Evolutionary conservation across 495 filamentous ascomycete species (phyloP).

Genomic region (Neurospora sp.): DNA sequence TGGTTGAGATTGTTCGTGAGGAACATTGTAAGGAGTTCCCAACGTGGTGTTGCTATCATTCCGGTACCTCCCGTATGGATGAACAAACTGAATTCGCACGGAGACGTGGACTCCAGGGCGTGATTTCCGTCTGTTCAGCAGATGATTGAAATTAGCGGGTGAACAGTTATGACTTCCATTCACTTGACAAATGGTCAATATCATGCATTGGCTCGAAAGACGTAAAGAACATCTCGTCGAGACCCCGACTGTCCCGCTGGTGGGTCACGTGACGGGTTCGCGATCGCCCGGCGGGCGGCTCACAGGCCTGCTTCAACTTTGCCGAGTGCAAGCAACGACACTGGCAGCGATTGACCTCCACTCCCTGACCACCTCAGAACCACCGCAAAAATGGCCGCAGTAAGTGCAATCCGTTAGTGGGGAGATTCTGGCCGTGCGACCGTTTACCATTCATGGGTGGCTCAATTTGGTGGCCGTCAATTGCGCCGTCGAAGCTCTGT

Average conservation of each 20-base stretch:
- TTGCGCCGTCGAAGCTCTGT: not conserved
- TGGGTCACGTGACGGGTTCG: constrained; percentile 20
- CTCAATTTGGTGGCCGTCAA: constrained; percentile 3
- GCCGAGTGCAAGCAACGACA: constrained; percentile 19
- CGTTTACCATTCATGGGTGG: not conserved
- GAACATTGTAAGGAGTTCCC: not conserved
- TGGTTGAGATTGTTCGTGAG: not conserved
- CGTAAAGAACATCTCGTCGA: not conserved
- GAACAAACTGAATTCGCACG: not conserved
- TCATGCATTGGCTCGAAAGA: not conserved
- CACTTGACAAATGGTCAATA: not conserved
- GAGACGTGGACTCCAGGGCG: not conserved
- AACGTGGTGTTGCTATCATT: not conserved
- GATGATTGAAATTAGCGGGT: not conserved
- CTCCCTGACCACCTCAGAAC: constrained; percentile 30
- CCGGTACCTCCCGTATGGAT: not conserved
- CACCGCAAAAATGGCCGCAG: constrained; percentile 76
- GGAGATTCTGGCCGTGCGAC: not conserved
- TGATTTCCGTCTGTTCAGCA: not conserved
- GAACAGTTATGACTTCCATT: not conserved
- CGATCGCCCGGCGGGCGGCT: constrained; percentile 7
- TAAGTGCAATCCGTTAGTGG: constrained; percentile 46
- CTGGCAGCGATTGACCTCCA: constrained; percentile 36
- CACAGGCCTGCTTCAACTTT: constrained; percentile 16
- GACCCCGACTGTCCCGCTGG: not conserved